A percentile compares a stretch with the other conserved stretches of the same genome.
Evolutionary conservation across 2,329 filamentous ascomycete species (phyloP).

Genomic region (Sporothrix schenckii): DNA sequence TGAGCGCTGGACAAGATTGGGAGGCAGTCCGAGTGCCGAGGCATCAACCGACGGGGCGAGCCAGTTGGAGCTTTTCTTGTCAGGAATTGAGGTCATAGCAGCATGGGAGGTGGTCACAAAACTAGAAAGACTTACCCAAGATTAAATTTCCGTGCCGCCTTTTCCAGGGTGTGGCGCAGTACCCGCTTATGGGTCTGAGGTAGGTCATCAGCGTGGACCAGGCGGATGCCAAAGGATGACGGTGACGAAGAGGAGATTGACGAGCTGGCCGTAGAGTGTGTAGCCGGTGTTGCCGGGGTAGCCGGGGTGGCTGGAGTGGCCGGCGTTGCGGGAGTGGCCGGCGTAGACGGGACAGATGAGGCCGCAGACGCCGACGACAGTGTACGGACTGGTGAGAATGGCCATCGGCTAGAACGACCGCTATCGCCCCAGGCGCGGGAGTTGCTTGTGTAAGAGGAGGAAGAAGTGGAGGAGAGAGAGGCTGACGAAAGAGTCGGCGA

Average conservation of each 20-base stretch:
- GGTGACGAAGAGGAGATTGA: constrained; percentile 30
- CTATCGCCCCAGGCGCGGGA: background rate
- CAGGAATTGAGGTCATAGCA: constrained; percentile 17
- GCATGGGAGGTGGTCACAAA: background rate
- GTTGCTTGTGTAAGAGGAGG: background rate
- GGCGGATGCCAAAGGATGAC: constrained; percentile 51
- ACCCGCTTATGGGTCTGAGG: constrained; percentile 52
- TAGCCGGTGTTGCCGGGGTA: constrained; percentile 48
- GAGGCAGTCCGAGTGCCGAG: constrained; percentile 51
- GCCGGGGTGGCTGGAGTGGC: constrained; percentile 48
- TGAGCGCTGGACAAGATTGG: constrained; percentile 59
- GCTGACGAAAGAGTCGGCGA: constrained; percentile 31
- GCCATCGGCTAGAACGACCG: constrained; percentile 21
- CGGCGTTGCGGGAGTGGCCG: constrained; percentile 32
- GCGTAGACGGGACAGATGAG: constrained; percentile 27
- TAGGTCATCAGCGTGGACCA: constrained; percentile 54
- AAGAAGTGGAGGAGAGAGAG: constrained; percentile 39
- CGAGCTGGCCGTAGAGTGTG: constrained; percentile 26
- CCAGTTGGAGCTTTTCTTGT: constrained; percentile 45
- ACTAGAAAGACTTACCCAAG: constrained; percentile 43
- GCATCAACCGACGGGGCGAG: constrained; percentile 51
- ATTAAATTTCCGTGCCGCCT: constrained; percentile 56
- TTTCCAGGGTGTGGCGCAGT: constrained; percentile 54
- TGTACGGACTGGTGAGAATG: constrained; percentile 24
- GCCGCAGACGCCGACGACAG: constrained; percentile 40